Evolutionary conservation across 1,139 yeast genomes (phyloP).

Genomic region (Geotrichum cucujoidarum): DNA sequence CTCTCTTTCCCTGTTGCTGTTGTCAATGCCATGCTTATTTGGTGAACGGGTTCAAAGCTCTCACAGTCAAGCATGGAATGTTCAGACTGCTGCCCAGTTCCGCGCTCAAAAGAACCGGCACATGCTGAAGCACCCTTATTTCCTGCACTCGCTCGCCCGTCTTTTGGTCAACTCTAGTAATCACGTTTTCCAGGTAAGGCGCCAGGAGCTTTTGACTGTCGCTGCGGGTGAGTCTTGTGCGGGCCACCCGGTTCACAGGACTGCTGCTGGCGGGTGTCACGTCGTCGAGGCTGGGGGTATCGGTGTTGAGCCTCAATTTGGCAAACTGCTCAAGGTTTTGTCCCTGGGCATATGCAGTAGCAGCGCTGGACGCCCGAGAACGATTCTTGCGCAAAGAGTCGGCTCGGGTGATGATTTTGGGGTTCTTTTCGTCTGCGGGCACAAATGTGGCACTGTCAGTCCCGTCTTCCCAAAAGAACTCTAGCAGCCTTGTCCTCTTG

Average conservation of each 20-base stretch:
- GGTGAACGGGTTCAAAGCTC: conserved; percentile 89
- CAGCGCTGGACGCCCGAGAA: conserved; percentile 58
- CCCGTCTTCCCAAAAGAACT: conserved; percentile 87
- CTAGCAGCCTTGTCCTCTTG: conserved; percentile 60
- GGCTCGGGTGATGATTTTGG: conserved; percentile 29
- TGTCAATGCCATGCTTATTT: conserved; percentile 6
- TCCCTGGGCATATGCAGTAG: conserved; percentile 53
- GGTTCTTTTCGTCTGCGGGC: conserved; percentile 80
- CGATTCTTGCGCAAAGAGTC: conserved; percentile 16
- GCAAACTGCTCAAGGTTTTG: conserved; percentile 21
- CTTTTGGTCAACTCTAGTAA: conserved; percentile 58
- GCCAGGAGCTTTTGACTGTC: conserved; percentile 43
- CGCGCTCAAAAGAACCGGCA: conserved; percentile 83
- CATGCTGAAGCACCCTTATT: conserved; percentile 66
- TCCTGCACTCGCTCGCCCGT: conserved; percentile 56
- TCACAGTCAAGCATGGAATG: conserved; percentile 87
- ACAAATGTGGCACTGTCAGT: conserved; percentile 86
- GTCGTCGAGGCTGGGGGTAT: conserved; percentile 30
- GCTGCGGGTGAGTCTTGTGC: conserved; percentile 19
- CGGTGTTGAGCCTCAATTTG: conserved; percentile 16
- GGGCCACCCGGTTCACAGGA: too few species aligned
- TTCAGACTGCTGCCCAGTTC: conserved; percentile 89
- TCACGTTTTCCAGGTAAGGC: conserved; percentile 53
- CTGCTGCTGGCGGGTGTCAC: conserved; percentile 23
- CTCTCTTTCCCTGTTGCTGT: background rate